Evolutionary conservation across 495 filamentous ascomycete species (phyloP), one percentile per base, ranked within the genome.

Genomic region (Talaromyces trachyspermus): DNA sequence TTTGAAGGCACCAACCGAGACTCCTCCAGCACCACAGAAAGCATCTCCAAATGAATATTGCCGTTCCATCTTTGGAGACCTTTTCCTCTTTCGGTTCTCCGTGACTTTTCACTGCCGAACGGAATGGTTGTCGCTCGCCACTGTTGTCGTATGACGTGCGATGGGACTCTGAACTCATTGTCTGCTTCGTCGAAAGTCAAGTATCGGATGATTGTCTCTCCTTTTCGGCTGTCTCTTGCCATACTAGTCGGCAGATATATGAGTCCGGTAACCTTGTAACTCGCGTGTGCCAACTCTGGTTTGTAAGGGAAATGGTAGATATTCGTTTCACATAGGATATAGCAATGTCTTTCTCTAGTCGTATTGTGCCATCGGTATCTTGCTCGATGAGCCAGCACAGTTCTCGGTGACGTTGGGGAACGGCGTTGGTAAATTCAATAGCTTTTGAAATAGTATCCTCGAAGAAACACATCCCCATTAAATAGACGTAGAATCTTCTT

Each of bases 1-100:
- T 22, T 68, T 59, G 14, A 60, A 46, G 0, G 87, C 88, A 1
- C 86, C 88, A 24, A 77, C 70, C 0, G 86, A 87, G 2, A 81
- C 74, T 2, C 89, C 88, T 1, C 89, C 89, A 25, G 76, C 85
- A 3, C 89, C 88, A 45, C 83, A 86, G 53, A 89, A 90, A 1
- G 70, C 72, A 55, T 92, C 87, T 0, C 76, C 81, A 23, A 85
- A 80, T 0, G 79, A 81, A 46, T 87, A 89, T 25, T 58, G 53
- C 5, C 63, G 25, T n/a, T 33, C 24, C 23, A 32, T 2, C 12
- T 48, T 42, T 10, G 29, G 29, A 24, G 19, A 19, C 29, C 3
- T 27, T 19, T 12, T 6, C 43, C 12, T 23, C 18, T 12, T 27
- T 15, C 5, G 22, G 30, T 3, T 27, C 4, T 2, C 9, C 10